Base-by-base conservation (phyloP, 176 grass and related monocot genomes). In the Paspalum notatum region DNA sequence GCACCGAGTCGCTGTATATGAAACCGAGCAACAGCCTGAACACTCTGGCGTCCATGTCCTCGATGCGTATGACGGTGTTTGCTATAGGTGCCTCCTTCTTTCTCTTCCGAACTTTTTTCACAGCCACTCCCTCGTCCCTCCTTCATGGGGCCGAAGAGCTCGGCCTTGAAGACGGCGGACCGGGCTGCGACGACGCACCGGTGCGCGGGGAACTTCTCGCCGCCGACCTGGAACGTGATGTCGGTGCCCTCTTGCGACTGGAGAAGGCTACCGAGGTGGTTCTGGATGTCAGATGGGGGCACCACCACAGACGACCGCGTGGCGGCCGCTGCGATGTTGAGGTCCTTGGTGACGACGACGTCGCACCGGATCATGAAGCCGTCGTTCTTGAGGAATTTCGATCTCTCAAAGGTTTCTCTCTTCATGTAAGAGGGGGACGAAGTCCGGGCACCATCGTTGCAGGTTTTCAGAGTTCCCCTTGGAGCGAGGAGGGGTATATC, bases 71-170 rank as follows among this genome's bases (percentile, higher is more conserved):
- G 9, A 68, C 48, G 2, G 43, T 24, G 9, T 26, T 17, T 2
- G 62, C 7, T 16, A 44, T 27, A 32, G 32, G 2, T 32, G 32
- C 32, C 32, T 32, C 32, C 32, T 32, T 32, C 32, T 32, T 32
- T 32, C 32, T 32, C 32, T 32, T 32, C 32, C 3, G 32, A 32
- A 32, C 32, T 32, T 32, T 32, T 32, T 2, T 3, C 32, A 32
- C 32, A n/a, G n/a, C n/a, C n/a, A n/a, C n/a, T n/a, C n/a, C n/a
- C n/a, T n/a, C n/a, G n/a, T 4, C 59, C 59, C 48, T 79, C 63
- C 56, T 50, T 50, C 83, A 85, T 85, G 21, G 75, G n/a, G 53
- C 75, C 65, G 1, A 80, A 62, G 37, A 80, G 54, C 48, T 80
- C 39, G 4, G 83, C 83, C 40, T 11, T 39, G 74, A 64, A 48